phyloP scores from a whole-genome alignment of 768 basidiomycete species.

The Boletus vermiculosoides region DNA sequence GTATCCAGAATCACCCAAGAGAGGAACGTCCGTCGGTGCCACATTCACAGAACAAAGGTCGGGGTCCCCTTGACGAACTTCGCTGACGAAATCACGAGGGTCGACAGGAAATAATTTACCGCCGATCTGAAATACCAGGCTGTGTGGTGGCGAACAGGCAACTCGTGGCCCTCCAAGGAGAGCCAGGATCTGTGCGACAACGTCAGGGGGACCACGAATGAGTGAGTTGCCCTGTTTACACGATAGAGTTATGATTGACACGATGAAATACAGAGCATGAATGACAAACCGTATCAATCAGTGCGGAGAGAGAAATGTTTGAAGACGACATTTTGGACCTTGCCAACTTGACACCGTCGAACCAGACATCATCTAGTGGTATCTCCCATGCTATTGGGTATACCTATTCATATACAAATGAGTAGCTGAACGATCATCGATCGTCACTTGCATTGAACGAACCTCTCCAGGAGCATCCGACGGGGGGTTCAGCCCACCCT shows the following conservation, averaged over 20 bases:
- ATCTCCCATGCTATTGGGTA: slow-evolving; percentile 75
- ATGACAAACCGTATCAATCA: slow-evolving; percentile 63
- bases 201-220: slow-evolving; percentile 70
- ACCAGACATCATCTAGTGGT: slow-evolving; percentile 64
- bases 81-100: slow-evolving; percentile 64
- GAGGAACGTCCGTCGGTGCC: slow-evolving; percentile 62
- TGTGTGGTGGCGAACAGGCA: slow-evolving; percentile 60
- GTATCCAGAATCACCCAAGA: slow-evolving; percentile 48
- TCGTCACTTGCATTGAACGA: slow-evolving; percentile 12
- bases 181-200: slow-evolving; percentile 49
- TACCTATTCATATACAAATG: slow-evolving; percentile 33
- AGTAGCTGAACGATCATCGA: neutral
- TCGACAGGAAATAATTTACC: slow-evolving; percentile 71
- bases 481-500: slow-evolving; percentile 58
- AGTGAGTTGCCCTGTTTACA: slow-evolving; percentile 65
- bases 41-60: slow-evolving; percentile 53
- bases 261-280: neutral
- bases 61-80: slow-evolving; percentile 38
- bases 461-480: slow-evolving; percentile 62
- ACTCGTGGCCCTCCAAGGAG: slow-evolving; percentile 47
- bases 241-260: neutral
- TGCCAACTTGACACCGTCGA: slow-evolving; percentile 63
- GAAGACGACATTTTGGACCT: slow-evolving; percentile 50
- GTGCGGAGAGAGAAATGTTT: slow-evolving; percentile 54
- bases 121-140: slow-evolving; percentile 64